Evolutionary conservation across 139 green algal genomes (phyloP).

Genomic region (Picochlorum sp.): DNA sequence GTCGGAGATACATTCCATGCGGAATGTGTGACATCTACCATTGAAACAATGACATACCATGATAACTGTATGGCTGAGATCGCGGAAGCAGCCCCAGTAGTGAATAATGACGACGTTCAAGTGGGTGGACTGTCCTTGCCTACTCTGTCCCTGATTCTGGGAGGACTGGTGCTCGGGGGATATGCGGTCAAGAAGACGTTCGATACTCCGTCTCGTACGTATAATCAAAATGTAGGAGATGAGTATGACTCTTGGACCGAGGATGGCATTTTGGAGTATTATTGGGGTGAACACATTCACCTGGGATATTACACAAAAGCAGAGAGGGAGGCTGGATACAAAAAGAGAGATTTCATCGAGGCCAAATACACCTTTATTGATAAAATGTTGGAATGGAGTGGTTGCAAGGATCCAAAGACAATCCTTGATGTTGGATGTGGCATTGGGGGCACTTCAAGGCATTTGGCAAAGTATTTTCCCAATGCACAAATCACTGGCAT

Average conservation of each 20-base stretch:
- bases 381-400: constrained; percentile 66
- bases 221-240: constrained; percentile 79
- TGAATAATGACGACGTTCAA: no score
- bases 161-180: constrained; percentile 10
- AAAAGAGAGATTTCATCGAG: constrained; percentile 84
- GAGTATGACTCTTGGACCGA: constrained; percentile 92
- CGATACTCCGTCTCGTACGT: constrained; percentile 65
- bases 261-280: constrained; percentile 72
- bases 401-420: constrained; percentile 24
- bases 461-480: constrained; percentile 68
- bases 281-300: constrained; percentile 97
- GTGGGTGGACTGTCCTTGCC: no score
- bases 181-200: constrained; percentile 53
- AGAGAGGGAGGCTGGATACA: constrained; percentile 59
- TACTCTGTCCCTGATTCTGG: constrained; percentile 10
- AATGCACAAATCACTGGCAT: constrained; percentile 70
- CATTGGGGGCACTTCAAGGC: constrained; percentile 81
- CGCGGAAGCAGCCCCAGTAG: no score
- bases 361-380: constrained; percentile 93
- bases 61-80: no score
- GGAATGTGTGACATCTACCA: no score
- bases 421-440: constrained; percentile 92
- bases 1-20: no score
- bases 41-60: no score
- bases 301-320: constrained; percentile 84